Conservation (phyloP, 1,284 basidiomycete species). For the Sporisorium exsertum region DNA sequence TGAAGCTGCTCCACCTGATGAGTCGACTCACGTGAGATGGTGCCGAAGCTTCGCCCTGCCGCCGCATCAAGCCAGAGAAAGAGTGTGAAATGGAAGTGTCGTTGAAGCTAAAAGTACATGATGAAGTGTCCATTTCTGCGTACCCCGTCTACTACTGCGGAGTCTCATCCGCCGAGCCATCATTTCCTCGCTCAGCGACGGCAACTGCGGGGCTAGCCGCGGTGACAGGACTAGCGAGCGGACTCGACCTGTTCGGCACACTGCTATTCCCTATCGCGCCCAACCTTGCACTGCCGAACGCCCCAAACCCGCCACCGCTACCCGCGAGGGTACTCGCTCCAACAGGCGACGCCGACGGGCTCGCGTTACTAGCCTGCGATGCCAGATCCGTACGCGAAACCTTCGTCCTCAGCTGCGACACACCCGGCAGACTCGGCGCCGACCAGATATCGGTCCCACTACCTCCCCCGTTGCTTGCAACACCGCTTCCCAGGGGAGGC, state of each 20-base stretch:
- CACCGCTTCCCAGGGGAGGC: slow-evolving; percentile 31
- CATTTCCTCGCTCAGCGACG: not conserved
- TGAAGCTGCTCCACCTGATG: no score
- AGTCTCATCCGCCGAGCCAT: not conserved
- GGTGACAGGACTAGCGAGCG: slow-evolving; percentile 12
- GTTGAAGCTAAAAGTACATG: slow-evolving; percentile 21
- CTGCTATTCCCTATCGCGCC: slow-evolving; percentile 29
- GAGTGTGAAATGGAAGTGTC: not conserved
- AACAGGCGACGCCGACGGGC: slow-evolving; percentile 1
- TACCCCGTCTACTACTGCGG: not conserved
- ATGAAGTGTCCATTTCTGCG: slow-evolving; percentile 1
- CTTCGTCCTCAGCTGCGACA: slow-evolving; percentile 26
- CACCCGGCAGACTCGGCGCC: slow-evolving; percentile 24
- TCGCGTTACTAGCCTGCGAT: slow-evolving; percentile 3
- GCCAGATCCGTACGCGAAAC: slow-evolving; percentile 24
- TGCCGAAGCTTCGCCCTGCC: no score
- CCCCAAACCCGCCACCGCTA: slow-evolving; percentile 6
- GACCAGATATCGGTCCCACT: slow-evolving; percentile 43
- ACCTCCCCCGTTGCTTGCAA: not conserved
- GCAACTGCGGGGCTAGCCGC: not conserved
- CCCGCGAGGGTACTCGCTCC: not conserved
- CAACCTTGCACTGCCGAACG: slow-evolving; percentile 15
- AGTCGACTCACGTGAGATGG: no score
- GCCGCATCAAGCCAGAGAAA: not conserved
- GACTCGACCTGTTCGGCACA: slow-evolving; percentile 15